A percentile compares a stretch with the other conserved stretches of the same genome.
Evolutionary conservation across 2,329 filamentous ascomycete genomes (phyloP).

Genomic region (Aaosphaeria pasadenensis): DNA sequence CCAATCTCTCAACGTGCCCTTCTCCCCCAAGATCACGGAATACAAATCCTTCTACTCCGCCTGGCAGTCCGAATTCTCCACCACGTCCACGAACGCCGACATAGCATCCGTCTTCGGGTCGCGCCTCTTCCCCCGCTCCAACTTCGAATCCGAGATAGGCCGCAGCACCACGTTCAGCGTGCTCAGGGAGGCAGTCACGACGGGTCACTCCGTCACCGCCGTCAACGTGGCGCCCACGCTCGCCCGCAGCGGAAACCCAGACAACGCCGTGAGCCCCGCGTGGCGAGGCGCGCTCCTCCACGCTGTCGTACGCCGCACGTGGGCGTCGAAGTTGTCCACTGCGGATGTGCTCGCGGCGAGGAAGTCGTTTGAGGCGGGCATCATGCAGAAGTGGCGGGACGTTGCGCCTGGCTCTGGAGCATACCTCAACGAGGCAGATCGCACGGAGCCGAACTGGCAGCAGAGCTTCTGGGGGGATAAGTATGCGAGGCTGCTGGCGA

Average conservation of each 20-base stretch:
- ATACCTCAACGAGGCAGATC: conserved; percentile 36
- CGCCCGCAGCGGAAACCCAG: conserved; percentile 14
- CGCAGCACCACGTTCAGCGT: conserved; percentile 24
- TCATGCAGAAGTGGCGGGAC: conserved; percentile 23
- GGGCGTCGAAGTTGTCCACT: conserved; percentile 5
- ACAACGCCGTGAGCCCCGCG: conserved; percentile 24
- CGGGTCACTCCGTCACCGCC: conserved; percentile 16
- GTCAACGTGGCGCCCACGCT: conserved; percentile 19
- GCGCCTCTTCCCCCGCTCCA: conserved; percentile 24
- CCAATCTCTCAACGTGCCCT: conserved; percentile 18
- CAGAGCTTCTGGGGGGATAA: conserved; percentile 35
- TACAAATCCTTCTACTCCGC: conserved; percentile 23
- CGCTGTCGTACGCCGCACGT: conserved; percentile 12
- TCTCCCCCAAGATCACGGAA: conserved; percentile 27
- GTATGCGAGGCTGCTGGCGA: conserved; percentile 12
- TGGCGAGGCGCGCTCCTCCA: conserved; percentile 22
- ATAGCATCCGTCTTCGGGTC: conserved; percentile 10
- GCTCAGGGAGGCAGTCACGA: conserved; percentile 16
- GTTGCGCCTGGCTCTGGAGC: conserved; percentile 20
- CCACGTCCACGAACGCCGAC: conserved; percentile 4
- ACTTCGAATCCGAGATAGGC: conserved; percentile 19
- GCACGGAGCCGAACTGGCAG: conserved; percentile 34
- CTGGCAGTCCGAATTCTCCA: conserved; percentile 27
- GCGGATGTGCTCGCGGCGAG: conserved; percentile 10
- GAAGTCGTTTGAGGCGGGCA: conserved; percentile 15